Evolutionary conservation across 768 basidiomycete genomes (phyloP).

Genomic region (Auriscalpium orientale): DNA sequence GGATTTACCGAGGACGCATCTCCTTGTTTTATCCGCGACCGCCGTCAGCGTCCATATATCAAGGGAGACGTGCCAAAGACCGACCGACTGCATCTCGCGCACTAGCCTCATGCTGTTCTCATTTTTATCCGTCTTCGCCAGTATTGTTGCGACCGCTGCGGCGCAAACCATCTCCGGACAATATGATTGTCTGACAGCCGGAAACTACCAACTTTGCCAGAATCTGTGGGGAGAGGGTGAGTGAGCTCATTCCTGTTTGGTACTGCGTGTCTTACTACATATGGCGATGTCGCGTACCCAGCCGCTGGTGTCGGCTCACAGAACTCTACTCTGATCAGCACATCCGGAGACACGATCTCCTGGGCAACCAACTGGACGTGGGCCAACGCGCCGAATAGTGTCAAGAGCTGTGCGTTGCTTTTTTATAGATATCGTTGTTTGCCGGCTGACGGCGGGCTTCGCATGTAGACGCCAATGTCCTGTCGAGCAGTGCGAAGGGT

Average conservation of each 20-base stretch:
- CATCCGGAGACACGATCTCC: constrained; percentile 33
- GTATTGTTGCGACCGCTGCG: constrained; percentile 8
- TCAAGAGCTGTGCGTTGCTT: constrained; percentile 44
- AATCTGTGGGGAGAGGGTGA: constrained; percentile 47
- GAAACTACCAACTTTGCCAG: constrained; percentile 45
- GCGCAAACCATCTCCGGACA: constrained; percentile 39
- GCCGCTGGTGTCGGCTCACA: constrained; percentile 41
- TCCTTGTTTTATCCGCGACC: no score
- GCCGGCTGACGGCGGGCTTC: neutral
- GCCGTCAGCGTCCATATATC: no score
- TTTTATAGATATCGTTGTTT: neutral
- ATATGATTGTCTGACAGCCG: constrained; percentile 37
- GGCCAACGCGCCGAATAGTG: constrained; percentile 41
- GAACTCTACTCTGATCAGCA: constrained; percentile 36
- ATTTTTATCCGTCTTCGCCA: neutral
- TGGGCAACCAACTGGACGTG: constrained; percentile 51
- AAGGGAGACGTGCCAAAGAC: no score
- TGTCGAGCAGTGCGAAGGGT: constrained; percentile 40
- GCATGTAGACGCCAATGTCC: constrained; percentile 41
- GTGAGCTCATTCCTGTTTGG: neutral
- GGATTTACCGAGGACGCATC: no score
- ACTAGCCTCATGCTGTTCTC: neutral
- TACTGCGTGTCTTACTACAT: no score
- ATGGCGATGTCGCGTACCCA: constrained; percentile 9
- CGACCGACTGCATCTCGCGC: no score